Base-by-base conservation (phyloP, 2,329 filamentous ascomycete species). In the Colletotrichum karsti region DNA sequence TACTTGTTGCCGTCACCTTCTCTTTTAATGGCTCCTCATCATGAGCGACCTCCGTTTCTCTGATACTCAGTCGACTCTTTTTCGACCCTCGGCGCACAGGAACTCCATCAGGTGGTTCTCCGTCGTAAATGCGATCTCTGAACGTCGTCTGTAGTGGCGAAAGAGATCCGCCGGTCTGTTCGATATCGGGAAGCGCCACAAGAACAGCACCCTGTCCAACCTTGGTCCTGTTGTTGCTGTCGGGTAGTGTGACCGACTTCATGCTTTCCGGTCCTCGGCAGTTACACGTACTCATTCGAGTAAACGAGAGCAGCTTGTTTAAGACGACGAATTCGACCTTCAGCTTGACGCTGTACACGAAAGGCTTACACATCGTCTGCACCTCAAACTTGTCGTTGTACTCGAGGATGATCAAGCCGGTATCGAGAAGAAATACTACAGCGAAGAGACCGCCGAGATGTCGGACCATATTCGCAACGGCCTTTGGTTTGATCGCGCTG, bases 401-500 rank as follows among this genome's bases (percentile, higher is more conserved):
- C 37, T 74, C 72, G 13, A 73, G 64, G 0, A 61, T 35, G 5
- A 73, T 61, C 8, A 74, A 55, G 2, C 66, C 64, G 12, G 80
- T 22, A 61, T 82, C 80, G 73, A 82, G 77, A 3, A 74, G 37
- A 20, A 82, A 73, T 18, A 82, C 78, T 8, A 73, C 53, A 30
- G 78, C 70, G 55, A 82, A 80, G 24, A 82, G 79, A 2, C 75
- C 73, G 7, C 80, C 75, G 3, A 82, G 72, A 59, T 80, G 78
- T 46, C 76, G 72, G 73, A 82, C 77, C 62, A 81, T 67, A 22
- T 55, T 70, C 2, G 46, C 10, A 1, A 62, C 50, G 3, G 63
- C 39, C 10, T 56, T 50, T 10, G 62, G 67, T 24, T 62, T 54
- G 63, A 68, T 59, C 20, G 46, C 46, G 13, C 44, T 46, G 24